Percentiles rank a stretch among this genome's conserved stretches.
Evolutionary conservation across 169 alveolate species (phyloP).

Genomic region (Plasmodium cynomolgi): DNA sequence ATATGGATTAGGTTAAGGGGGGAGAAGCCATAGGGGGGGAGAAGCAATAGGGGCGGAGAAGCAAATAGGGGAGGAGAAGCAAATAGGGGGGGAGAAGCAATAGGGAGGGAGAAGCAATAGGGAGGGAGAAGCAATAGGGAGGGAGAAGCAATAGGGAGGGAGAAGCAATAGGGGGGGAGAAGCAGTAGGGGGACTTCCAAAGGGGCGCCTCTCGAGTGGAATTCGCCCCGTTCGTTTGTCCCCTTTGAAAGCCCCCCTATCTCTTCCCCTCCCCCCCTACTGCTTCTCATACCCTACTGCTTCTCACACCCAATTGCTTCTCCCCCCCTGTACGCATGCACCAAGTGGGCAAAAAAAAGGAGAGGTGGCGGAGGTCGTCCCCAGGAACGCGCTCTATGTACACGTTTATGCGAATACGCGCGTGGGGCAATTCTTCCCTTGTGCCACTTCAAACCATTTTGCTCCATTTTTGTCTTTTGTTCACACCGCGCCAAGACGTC

Average conservation of each 20-base stretch:
- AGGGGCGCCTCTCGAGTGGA: background rate
- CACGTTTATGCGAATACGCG: background rate
- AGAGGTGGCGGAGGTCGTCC: background rate
- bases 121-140: too few relatives aligned
- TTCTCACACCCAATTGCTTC: too few relatives aligned
- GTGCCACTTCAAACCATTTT: background rate
- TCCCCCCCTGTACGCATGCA: background rate
- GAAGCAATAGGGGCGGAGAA: too few relatives aligned
- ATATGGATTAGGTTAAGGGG: conserved; percentile 3
- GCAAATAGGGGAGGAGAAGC: background rate
- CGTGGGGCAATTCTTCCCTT: background rate
- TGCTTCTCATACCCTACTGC: too few relatives aligned
- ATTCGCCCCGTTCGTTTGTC: background rate
- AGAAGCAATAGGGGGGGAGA: background rate
- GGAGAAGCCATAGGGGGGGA: too few relatives aligned
- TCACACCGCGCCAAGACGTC: background rate
- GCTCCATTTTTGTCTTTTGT: background rate
- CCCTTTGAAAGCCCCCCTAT: background rate
- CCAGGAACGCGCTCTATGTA: background rate
- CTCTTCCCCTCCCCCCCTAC: too few relatives aligned
- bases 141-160: too few relatives aligned
- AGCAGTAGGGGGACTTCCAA: background rate
- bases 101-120: too few relatives aligned
- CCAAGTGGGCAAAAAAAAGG: background rate
- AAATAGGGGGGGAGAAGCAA: background rate